These are phyloP conservation scores for Trichophyton schoenleinii DNA, from an alignment of 2,329 filamentous ascomycete species.

Conservation along the genomic window DNA sequence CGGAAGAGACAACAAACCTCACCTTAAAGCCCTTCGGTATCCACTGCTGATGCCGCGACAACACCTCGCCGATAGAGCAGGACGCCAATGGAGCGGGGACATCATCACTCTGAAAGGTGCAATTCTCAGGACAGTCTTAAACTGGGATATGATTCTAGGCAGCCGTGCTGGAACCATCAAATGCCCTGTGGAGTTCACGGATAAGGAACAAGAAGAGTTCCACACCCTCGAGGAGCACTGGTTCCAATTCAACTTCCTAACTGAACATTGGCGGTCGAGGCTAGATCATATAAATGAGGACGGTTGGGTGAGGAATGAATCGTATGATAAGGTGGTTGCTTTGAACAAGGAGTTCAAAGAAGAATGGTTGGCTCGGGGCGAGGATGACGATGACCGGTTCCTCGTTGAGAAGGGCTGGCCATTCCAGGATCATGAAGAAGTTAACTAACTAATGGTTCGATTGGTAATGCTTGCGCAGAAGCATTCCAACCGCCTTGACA, in stretches of 20 bases:
- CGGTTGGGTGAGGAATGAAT: constrained; percentile 12
- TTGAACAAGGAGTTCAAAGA: constrained; percentile 9
- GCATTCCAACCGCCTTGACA: neutral
- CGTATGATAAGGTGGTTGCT: constrained; percentile 7
- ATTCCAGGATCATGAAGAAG: constrained; percentile 10
- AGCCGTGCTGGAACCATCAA: neutral
- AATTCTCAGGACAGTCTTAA: neutral
- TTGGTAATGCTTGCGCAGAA: neutral
- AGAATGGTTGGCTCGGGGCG: constrained; percentile 7
- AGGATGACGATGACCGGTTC: constrained; percentile 10
- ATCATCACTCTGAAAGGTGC: constrained; percentile 9
- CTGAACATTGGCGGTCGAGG: constrained; percentile 8
- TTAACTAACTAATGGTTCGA: neutral
- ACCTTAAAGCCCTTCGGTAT: constrained; percentile 8
- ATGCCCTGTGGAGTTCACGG: constrained; percentile 6
- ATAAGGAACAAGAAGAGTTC: constrained; percentile 9
- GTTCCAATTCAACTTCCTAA: constrained; percentile 9
- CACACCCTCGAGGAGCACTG: constrained; percentile 9
- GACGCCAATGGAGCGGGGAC: constrained; percentile 9
- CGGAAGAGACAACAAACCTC: constrained; percentile 8
- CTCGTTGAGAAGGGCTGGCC: constrained; percentile 9
- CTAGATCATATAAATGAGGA: constrained; percentile 10
- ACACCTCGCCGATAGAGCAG: constrained; percentile 9
- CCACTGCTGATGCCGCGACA: constrained; percentile 8
- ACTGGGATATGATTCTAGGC: too few relatives aligned